Percentiles rank a stretch among this genome's conserved stretches.
Conservation (phyloP, 139 green algal genomes). For the Chlorella sp. region DNA sequence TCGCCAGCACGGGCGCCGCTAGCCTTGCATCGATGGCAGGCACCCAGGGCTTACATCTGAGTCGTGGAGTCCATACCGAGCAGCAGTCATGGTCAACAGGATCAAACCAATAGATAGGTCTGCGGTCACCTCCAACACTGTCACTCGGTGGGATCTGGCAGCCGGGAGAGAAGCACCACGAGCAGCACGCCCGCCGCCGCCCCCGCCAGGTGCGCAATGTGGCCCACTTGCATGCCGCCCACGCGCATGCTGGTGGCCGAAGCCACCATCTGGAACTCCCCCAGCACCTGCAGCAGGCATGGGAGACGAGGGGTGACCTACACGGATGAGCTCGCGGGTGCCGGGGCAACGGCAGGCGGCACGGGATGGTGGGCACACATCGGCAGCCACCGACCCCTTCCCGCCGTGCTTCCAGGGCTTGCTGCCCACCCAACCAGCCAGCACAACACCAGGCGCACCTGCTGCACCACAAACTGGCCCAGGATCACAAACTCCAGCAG, state of each 20-base stretch:
- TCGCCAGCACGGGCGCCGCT: too few relatives aligned
- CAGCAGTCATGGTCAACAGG: too few relatives aligned
- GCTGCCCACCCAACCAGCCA: too few relatives aligned
- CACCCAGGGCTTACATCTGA: too few relatives aligned
- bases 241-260: conserved; percentile 24
- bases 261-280: conserved; percentile 41
- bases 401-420: not conserved
- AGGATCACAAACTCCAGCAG: conserved; percentile 71
- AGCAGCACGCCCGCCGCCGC: conserved; percentile 54
- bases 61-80: too few relatives aligned
- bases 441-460: conserved; percentile 31
- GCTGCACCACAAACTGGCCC: conserved; percentile 68
- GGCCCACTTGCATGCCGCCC: conserved; percentile 51
- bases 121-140: too few relatives aligned
- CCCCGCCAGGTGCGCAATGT: conserved; percentile 64
- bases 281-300: conserved; percentile 39
- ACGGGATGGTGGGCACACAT: not conserved
- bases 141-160: conserved; percentile 30
- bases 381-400: not conserved
- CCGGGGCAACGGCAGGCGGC: too few relatives aligned
- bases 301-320: not conserved
- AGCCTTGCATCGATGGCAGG: too few relatives aligned
- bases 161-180: conserved; percentile 47
- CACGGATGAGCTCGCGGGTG: too few relatives aligned
- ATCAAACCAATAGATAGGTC: too few relatives aligned